A percentile compares a stretch with the other conserved stretches of the same genome.
Evolutionary conservation across 1,284 basidiomycete genomes (phyloP).

Genomic region (Phaffia rhodozyma): DNA sequence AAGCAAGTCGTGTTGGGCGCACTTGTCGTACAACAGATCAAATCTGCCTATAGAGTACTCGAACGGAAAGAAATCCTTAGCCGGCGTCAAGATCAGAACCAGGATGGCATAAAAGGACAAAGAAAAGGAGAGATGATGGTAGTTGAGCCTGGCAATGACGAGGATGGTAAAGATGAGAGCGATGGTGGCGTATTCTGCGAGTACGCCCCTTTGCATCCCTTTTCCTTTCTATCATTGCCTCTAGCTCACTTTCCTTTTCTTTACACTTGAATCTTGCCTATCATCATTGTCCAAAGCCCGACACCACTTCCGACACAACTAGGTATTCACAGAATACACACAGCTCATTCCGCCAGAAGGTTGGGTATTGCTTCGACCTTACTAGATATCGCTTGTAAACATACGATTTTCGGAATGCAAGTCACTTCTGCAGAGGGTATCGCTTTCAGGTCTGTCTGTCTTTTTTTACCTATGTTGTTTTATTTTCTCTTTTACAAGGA

Average conservation of each 20-base stretch:
- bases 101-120: background rate
- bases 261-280: no score
- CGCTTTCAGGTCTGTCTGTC: constrained; percentile 2
- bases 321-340: constrained; percentile 16
- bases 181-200: constrained; percentile 17
- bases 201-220: background rate
- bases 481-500: no score
- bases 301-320: constrained; percentile 2
- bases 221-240: background rate
- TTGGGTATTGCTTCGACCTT: constrained; percentile 5
- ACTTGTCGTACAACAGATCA: constrained; percentile 16
- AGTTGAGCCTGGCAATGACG: background rate
- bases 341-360: background rate
- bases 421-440: background rate
- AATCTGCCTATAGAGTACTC: constrained; percentile 1
- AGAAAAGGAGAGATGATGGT: background rate
- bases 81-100: background rate
- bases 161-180: background rate
- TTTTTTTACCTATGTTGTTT: background rate
- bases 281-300: background rate
- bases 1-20: constrained; percentile 14
- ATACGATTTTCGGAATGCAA: constrained; percentile 8
- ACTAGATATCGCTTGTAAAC: background rate
- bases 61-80: background rate
- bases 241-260: background rate